Evolutionary conservation across 768 basidiomycete genomes (phyloP), one percentile per base, ranked within the genome.

Genomic region (Termitomyces sp.): DNA sequence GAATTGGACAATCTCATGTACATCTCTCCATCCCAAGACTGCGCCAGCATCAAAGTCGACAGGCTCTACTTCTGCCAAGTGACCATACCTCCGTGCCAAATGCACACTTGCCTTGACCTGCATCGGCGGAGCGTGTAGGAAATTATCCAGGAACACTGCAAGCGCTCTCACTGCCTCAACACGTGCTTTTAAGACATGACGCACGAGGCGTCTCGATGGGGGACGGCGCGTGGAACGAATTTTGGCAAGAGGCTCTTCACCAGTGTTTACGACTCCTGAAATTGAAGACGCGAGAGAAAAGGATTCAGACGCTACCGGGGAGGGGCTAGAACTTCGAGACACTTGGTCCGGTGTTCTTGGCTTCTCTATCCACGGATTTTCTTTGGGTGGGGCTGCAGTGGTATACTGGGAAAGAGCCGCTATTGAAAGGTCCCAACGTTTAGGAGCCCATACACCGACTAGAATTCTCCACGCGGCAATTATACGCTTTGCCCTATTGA

Each of bases 401-500:
- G 81, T 89, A 67, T 91, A 92, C 55, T 81, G 85, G 14, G 84
- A 76, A 50, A 96, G 79, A 3, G 88, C 84, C n/a, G 81, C 66
- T 25, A 89, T 68, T 5, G 91, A 82, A 43, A 95, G 75, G 61
- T 97, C 95, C 85, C 87, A 91, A 44, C 73, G 76, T 67, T 82
- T 85, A 5, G 95, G 94, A 0, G 81, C 80, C 97, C 97, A 98
- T 12, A 98, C 84, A 7, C 95, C 97, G 60, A 98, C 82, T 14
- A 99, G 81, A n/a, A 97, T 85, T 53, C 93, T 86, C 94, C 96
- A 99, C n/a, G 94, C 86, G 5, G 95, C 91, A 17, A 89, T 78
- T 47, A 96, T 80, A 41, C 89, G 90, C 71, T 94, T 96, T 48
- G 85, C 83, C 30, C 94, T 94, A 65, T n/a, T n/a, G 56, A 54